Evolutionary conservation across 2,329 filamentous ascomycete species (phyloP).

Genomic region (Helicocarpus griseus): DNA sequence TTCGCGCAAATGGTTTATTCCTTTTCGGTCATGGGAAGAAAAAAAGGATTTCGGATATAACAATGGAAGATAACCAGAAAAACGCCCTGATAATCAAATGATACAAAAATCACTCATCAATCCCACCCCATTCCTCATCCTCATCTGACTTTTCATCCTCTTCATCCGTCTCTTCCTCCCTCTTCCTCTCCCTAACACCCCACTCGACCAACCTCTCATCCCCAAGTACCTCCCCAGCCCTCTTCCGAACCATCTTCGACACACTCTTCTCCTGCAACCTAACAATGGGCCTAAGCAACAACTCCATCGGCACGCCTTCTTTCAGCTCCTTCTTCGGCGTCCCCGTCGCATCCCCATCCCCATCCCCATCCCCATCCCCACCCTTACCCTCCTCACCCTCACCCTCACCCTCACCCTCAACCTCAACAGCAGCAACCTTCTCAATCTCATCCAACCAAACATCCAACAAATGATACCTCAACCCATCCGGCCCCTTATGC

Average conservation of each 20-base stretch:
- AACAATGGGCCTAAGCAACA: slow-evolving; percentile 36
- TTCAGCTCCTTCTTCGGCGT: slow-evolving; percentile 22
- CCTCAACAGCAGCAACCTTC: slow-evolving; percentile 45
- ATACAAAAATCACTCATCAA: slow-evolving; percentile 44
- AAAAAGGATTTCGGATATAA: not conserved
- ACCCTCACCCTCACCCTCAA: slow-evolving; percentile 15
- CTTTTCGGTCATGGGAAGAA: no score
- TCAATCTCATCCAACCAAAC: slow-evolving; percentile 87
- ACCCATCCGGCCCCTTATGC: slow-evolving; percentile 63
- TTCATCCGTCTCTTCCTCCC: slow-evolving; percentile 30
- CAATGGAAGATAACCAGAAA: not conserved
- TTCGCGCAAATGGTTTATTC: no score
- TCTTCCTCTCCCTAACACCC: slow-evolving; percentile 31
- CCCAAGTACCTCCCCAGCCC: slow-evolving; percentile 58
- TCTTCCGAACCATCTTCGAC: slow-evolving; percentile 61
- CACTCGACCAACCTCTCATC: slow-evolving; percentile 67
- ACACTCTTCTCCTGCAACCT: slow-evolving; percentile 42
- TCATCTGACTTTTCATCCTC: slow-evolving; percentile 31
- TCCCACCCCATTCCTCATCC: slow-evolving; percentile 57
- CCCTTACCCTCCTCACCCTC: slow-evolving; percentile 18
- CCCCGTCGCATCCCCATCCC: not conserved
- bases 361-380: slow-evolving; percentile 22
- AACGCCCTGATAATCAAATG: not conserved
- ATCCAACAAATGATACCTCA: slow-evolving; percentile 80
- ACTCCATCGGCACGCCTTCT: slow-evolving; percentile 29